phyloP scores from a whole-genome alignment of 495 filamentous ascomycete species.

The Opeltia flavorubescens region DNA sequence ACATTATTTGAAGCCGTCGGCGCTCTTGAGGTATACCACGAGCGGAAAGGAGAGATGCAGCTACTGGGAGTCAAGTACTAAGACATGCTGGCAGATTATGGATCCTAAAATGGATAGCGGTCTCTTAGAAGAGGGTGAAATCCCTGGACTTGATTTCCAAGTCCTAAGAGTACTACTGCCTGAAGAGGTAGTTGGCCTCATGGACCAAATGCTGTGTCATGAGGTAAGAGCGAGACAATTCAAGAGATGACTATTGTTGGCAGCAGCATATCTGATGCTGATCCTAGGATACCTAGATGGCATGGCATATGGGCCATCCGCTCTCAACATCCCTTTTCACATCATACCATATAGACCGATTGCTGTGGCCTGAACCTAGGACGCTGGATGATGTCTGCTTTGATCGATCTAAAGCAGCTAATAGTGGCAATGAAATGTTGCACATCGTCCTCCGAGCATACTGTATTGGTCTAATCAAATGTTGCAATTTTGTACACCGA shows the following conservation, averaged over 20 bases:
- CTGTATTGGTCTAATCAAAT: slow-evolving; percentile 71
- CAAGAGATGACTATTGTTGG: slow-evolving; percentile 1
- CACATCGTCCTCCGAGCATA: slow-evolving; percentile 68
- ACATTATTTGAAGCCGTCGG: slow-evolving; percentile 89
- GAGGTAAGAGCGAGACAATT: slow-evolving; percentile 42
- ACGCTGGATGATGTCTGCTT: slow-evolving; percentile 61
- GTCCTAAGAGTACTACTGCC: slow-evolving; percentile 52
- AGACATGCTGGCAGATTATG: slow-evolving; percentile 58
- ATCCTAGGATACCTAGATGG: slow-evolving; percentile 47
- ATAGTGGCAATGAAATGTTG: slow-evolving; percentile 34
- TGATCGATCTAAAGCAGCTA: slow-evolving; percentile 25
- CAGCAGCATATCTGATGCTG: slow-evolving; percentile 14
- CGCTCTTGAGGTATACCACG: slow-evolving; percentile 86
- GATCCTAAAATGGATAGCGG: slow-evolving; percentile 98
- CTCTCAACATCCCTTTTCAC: slow-evolving; percentile 91
- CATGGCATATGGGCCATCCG: slow-evolving; percentile 90
- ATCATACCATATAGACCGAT: slow-evolving; percentile 78
- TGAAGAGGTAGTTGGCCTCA: slow-evolving; percentile 76
- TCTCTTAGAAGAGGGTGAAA: slow-evolving; percentile 58
- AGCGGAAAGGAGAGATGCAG: no score
- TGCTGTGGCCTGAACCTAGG: slow-evolving; percentile 57
- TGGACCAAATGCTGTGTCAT: slow-evolving; percentile 82
- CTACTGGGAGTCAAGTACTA: slow-evolving; percentile 8
- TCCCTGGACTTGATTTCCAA: slow-evolving; percentile 77
- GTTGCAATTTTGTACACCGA: slow-evolving; percentile 64